Evolutionary conservation across 768 basidiomycete species (phyloP).

Genomic region (Phanerodontia chrysosporium): DNA sequence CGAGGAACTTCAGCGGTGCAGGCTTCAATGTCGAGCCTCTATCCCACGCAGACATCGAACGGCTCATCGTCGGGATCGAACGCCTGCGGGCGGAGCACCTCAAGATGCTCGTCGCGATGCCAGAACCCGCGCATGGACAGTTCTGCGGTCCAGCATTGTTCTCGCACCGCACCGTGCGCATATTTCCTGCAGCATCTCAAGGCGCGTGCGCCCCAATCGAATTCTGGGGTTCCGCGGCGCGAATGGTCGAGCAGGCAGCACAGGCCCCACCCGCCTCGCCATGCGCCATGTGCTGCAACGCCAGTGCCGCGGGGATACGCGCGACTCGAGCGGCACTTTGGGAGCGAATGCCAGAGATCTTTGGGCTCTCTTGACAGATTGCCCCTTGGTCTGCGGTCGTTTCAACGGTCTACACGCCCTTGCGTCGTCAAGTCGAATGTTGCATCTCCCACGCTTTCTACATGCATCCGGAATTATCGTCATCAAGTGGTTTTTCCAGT

Average conservation of each 20-base stretch:
- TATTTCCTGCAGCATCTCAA: not conserved
- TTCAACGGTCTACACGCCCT: too few relatives aligned
- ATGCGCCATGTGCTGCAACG: not conserved
- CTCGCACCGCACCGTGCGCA: not conserved
- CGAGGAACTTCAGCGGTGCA: conserved; percentile 12
- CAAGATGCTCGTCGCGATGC: not conserved
- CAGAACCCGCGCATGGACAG: not conserved
- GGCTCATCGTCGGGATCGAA: conserved; percentile 20
- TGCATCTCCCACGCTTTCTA: too few relatives aligned
- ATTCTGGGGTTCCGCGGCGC: not conserved
- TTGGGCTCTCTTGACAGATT: not conserved
- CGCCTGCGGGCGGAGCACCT: conserved; percentile 14
- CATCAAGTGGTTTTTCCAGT: too few relatives aligned
- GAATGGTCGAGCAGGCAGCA: not conserved
- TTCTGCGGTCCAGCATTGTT: not conserved
- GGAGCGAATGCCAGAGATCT: not conserved
- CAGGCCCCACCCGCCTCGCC: not conserved
- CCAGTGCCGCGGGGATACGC: not conserved
- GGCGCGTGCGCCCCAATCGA: not conserved
- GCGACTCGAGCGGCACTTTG: not conserved
- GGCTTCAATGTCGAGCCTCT: conserved; percentile 21
- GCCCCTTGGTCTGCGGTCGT: too few relatives aligned
- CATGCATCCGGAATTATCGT: too few relatives aligned
- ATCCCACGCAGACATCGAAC: conserved; percentile 19
- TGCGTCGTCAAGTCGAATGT: too few relatives aligned